Percentiles rank a stretch among this genome's conserved stretches.
Conservation (phyloP, 305 asterid genomes). For the Solanum hybrid region DNA sequence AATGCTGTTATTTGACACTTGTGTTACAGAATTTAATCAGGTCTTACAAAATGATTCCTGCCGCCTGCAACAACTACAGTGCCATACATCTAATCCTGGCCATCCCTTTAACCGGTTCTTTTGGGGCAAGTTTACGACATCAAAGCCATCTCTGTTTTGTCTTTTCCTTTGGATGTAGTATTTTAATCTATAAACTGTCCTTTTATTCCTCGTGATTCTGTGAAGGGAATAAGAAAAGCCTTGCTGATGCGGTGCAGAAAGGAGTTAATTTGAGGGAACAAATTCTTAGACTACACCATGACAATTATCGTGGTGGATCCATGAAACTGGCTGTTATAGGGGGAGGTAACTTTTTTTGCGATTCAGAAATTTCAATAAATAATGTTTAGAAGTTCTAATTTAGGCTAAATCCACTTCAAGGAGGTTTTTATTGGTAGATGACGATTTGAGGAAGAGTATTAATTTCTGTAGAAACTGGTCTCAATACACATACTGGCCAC, state of each 20-base stretch:
- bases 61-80: constrained; percentile 85
- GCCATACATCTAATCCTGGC: constrained; percentile 67
- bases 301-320: constrained; percentile 66
- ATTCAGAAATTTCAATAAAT: not conserved
- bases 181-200: not conserved
- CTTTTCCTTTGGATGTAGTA: not conserved
- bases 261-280: constrained; percentile 82
- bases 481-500: not conserved
- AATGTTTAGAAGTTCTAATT: not conserved
- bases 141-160: not conserved
- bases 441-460: not conserved
- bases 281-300: constrained; percentile 63
- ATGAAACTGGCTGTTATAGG: constrained; percentile 94
- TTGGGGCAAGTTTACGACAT: constrained; percentile 58
- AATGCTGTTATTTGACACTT: not conserved
- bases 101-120: constrained; percentile 92
- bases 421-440: not conserved
- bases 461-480: not conserved
- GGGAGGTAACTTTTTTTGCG: constrained; percentile 48
- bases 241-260: constrained; percentile 78
- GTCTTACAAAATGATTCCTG: constrained; percentile 84
- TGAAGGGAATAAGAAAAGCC: constrained; percentile 93
- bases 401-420: not conserved
- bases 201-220: constrained; percentile 14
- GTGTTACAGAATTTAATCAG: constrained; percentile 79